Percentiles rank a stretch among this genome's conserved stretches.
These are phyloP conservation scores for Rhipidocladum racemiflorum DNA, from an alignment of 176 grass and related monocot genomes.

Conservation along the genomic window DNA sequence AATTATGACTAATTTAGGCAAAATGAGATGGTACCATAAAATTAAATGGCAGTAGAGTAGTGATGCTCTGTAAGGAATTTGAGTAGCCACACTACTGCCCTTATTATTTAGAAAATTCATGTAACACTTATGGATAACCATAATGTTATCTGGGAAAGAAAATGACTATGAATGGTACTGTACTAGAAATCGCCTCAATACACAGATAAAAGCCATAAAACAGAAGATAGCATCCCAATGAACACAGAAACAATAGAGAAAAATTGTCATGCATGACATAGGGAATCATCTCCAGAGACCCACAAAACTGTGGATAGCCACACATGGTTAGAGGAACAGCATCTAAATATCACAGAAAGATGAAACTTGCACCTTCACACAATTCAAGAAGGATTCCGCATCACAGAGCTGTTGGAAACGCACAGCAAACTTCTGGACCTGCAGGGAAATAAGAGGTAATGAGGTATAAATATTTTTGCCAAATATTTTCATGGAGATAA, in stretches of 20 bases:
- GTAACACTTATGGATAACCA: too few species aligned
- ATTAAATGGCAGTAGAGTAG: too few species aligned
- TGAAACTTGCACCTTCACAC: conserved; percentile 39
- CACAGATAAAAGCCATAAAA: conserved; percentile 3
- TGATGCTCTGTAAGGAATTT: too few species aligned
- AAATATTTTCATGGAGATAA: not conserved
- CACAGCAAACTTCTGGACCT: conserved; percentile 91
- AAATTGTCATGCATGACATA: not conserved
- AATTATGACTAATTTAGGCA: too few species aligned
- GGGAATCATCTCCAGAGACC: not conserved
- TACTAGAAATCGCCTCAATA: not conserved
- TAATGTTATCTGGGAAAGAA: too few species aligned
- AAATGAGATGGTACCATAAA: too few species aligned
- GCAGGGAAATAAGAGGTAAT: conserved; percentile 9
- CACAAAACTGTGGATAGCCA: not conserved
- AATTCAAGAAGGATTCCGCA: conserved; percentile 70
- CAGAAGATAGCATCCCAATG: not conserved
- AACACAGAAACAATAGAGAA: conserved; percentile 22
- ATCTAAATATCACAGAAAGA: conserved; percentile 10
- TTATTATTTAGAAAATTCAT: too few species aligned
- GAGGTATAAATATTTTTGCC: conserved; percentile 14
- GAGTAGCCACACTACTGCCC: too few species aligned
- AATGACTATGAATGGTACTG: not conserved
- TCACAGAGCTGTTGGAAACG: conserved; percentile 54
- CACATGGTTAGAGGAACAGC: not conserved